Percentiles rank a stretch among this genome's conserved stretches.
Evolutionary conservation across 768 basidiomycete genomes (phyloP).

Genomic region (Hygrocybe coccinea): DNA sequence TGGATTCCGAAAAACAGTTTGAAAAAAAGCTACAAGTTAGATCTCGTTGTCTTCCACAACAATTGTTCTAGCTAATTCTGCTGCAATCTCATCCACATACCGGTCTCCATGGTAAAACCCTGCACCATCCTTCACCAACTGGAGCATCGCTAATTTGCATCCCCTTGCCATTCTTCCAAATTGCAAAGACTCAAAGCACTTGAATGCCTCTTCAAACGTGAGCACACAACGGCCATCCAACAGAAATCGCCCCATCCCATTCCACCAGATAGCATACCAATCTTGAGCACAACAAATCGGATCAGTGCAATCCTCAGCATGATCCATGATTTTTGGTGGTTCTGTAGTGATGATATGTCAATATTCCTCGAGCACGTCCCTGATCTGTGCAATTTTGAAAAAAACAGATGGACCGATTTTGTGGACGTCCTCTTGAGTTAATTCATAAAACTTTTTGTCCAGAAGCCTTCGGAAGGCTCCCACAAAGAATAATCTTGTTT

Average conservation of each 20-base stretch:
- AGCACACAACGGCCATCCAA: not conserved
- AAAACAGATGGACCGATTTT: not conserved
- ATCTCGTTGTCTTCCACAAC: no score
- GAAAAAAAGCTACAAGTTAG: no score
- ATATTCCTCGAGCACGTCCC: not conserved
- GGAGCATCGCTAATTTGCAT: not conserved
- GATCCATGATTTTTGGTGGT: not conserved
- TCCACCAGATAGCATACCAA: conserved; percentile 4
- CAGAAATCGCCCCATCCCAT: not conserved
- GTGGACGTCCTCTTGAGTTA: not conserved
- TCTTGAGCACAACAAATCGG: not conserved
- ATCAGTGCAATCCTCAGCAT: not conserved
- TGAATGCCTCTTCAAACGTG: not conserved
- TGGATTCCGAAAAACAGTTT: no score
- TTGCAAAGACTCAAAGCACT: not conserved
- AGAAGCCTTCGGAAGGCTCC: not conserved
- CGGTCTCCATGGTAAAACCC: not conserved
- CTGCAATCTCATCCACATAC: not conserved
- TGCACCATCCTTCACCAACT: not conserved
- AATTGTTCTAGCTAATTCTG: not conserved
- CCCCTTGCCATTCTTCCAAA: not conserved
- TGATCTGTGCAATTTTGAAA: not conserved
- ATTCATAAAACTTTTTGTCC: not conserved
- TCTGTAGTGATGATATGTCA: not conserved
- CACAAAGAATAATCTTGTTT: not conserved